Conservation (phyloP, 768 basidiomycete genomes). For the Auriscalpium orientale region DNA sequence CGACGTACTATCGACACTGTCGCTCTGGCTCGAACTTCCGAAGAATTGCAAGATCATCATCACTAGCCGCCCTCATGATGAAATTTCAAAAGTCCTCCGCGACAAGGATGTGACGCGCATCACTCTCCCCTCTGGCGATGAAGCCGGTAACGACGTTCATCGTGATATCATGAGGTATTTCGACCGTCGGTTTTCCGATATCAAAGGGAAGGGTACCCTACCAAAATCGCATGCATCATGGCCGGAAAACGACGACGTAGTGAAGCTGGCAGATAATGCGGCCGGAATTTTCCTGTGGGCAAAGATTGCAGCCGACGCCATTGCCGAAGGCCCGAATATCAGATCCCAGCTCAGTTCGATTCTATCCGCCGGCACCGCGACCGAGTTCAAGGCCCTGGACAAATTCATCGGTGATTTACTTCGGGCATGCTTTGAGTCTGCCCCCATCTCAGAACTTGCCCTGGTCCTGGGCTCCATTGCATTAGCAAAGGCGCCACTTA, state of each 20-base stretch:
- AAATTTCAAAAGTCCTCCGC: slow-evolving; percentile 3
- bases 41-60: slow-evolving; percentile 9
- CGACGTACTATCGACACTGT: background rate
- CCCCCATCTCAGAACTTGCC: background rate
- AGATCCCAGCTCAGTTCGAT: background rate
- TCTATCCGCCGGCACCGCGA: background rate
- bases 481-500: slow-evolving; percentile 1
- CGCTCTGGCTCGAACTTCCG: slow-evolving; percentile 1
- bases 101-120: background rate
- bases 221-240: slow-evolving; percentile 1
- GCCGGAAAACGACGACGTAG: slow-evolving; percentile 2
- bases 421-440: background rate
- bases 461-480: slow-evolving; percentile 3
- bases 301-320: slow-evolving; percentile 1
- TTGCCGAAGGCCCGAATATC: background rate
- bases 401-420: background rate
- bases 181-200: slow-evolving; percentile 3
- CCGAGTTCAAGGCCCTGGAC: slow-evolving; percentile 1
- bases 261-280: background rate
- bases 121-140: slow-evolving; percentile 1
- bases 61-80: slow-evolving; percentile 3
- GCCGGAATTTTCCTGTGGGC: slow-evolving; percentile 10
- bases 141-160: background rate
- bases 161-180: slow-evolving; percentile 2
- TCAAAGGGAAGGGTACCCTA: slow-evolving; percentile 1